Evolutionary conservation across 2,329 filamentous ascomycete species (phyloP).

Genomic region (Aureobasidium sp.): DNA sequence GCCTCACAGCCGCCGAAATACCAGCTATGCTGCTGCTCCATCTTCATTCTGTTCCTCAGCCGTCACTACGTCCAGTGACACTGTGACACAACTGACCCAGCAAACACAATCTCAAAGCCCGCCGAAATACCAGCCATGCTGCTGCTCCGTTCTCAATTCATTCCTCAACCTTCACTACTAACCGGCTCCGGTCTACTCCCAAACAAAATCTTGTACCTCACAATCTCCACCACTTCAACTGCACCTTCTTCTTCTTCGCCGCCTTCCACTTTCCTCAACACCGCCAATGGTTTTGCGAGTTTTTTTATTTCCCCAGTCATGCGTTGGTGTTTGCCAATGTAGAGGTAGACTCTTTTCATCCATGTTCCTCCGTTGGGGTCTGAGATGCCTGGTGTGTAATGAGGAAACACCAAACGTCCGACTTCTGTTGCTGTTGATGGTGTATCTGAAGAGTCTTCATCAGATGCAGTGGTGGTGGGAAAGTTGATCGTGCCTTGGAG

Average conservation of each 20-base stretch:
- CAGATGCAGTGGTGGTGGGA: conserved; percentile 35
- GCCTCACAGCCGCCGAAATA: background rate
- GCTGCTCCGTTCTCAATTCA: background rate
- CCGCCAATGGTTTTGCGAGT: conserved; percentile 64
- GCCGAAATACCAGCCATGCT: background rate
- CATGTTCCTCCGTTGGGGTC: conserved; percentile 52
- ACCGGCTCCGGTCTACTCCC: conserved; percentile 79
- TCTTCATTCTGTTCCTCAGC: background rate
- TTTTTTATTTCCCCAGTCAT: conserved; percentile 88
- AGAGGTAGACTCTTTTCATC: conserved; percentile 87
- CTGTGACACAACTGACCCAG: background rate
- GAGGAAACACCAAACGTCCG: conserved; percentile 69
- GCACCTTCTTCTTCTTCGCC: conserved; percentile 33
- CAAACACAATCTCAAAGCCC: background rate
- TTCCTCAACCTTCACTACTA: conserved; percentile 26
- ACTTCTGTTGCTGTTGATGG: conserved; percentile 42
- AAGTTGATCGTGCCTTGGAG: conserved; percentile 86
- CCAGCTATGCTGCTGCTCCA: background rate
- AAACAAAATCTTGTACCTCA: conserved; percentile 83
- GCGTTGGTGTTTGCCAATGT: conserved; percentile 80
- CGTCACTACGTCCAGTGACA: conserved; percentile 15
- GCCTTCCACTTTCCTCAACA: conserved; percentile 49
- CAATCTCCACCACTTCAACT: conserved; percentile 77
- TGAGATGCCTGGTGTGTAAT: conserved; percentile 50
- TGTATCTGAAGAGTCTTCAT: conserved; percentile 8